Base-by-base conservation (phyloP, 75 land plant species). In the Gnetum montanum region DNA sequence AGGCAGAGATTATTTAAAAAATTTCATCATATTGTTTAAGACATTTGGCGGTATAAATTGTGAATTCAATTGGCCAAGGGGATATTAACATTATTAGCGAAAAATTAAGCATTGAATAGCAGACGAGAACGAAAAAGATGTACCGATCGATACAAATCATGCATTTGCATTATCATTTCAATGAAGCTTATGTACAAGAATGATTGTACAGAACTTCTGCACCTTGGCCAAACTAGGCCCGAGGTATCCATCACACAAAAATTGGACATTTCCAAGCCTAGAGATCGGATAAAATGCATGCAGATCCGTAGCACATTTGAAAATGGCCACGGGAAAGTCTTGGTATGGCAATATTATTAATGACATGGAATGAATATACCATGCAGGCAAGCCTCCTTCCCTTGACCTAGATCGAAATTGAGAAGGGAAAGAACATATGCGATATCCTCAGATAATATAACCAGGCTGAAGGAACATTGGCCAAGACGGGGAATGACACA, bases 281-380 rank as follows among this genome's bases (percentile, higher is more conserved):
- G 20, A 33, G 15, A 52, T 19, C 55, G 10, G 24, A 52, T 18
- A n/a, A 52, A 52, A 31, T 52, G 36, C 37, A 52, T n/a, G 55
- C 55, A 52, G 36, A 52, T 52, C 15, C 12, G 55, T 36, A 52
- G 55, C 55, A 20, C 6, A 30, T 48, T 15, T 16, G 55, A 19
- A 3, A 30, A 18, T 29, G 55, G 10, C 55, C 15, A 16, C 27
- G 19, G 31, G 22, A 52, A 50, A 52, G 34, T 34, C 37, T 31
- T 52, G 55, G 34, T 33, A 34, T 31, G n/a, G n/a, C n/a, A 52
- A 34, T 31, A 52, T 52, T 52, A 52, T 52, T 52, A 33, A 30
- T 52, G 55, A 52, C 55, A 33, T 24, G 22, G 33, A 52, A 52
- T 52, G 55, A 52, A 52, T 34, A 36, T 52, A 31, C 54, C 11